These are phyloP conservation scores for Colletotrichum agaves DNA, from an alignment of 2,329 filamentous ascomycete genomes.

Conservation along the genomic window DNA sequence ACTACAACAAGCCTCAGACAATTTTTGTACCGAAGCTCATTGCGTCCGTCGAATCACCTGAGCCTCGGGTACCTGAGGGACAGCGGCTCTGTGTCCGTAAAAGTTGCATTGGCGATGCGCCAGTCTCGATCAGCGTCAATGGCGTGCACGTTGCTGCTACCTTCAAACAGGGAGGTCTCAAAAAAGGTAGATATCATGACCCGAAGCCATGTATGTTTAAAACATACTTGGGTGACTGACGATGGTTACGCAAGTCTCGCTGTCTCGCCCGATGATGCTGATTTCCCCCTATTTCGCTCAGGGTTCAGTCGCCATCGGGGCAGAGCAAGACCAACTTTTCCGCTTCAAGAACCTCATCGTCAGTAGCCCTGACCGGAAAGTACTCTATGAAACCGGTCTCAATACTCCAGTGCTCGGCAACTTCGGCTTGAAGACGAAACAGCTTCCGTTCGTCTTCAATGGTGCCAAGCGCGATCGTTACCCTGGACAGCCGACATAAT, in stretches of 20 bases:
- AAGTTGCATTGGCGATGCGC: not conserved
- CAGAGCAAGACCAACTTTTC: constrained; percentile 11
- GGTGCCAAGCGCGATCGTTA: constrained; percentile 12
- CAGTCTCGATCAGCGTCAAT: not conserved
- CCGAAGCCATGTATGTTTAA: too few species aligned
- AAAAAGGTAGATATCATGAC: not conserved
- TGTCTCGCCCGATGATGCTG: not conserved
- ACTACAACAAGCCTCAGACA: constrained; percentile 15
- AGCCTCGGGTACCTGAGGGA: not conserved
- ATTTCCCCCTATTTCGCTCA: constrained; percentile 3
- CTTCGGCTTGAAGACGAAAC: not conserved
- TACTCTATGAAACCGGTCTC: not conserved
- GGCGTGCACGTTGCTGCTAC: not conserved
- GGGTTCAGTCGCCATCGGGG: constrained; percentile 4
- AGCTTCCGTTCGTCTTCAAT: constrained; percentile 10
- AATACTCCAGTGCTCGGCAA: constrained; percentile 2
- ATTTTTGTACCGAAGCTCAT: constrained; percentile 11
- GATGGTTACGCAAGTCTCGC: constrained; percentile 10
- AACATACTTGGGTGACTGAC: not conserved
- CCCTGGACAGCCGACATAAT: constrained; percentile 17
- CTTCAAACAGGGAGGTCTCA: constrained; percentile 7
- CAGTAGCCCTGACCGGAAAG: not conserved
- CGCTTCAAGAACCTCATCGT: constrained; percentile 11
- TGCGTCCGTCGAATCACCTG: not conserved
- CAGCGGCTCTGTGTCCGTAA: not conserved